Percentiles rank a stretch among this genome's conserved stretches.
phyloP scores from a whole-genome alignment of 768 basidiomycete genomes.

The Tulasnella sp. region DNA sequence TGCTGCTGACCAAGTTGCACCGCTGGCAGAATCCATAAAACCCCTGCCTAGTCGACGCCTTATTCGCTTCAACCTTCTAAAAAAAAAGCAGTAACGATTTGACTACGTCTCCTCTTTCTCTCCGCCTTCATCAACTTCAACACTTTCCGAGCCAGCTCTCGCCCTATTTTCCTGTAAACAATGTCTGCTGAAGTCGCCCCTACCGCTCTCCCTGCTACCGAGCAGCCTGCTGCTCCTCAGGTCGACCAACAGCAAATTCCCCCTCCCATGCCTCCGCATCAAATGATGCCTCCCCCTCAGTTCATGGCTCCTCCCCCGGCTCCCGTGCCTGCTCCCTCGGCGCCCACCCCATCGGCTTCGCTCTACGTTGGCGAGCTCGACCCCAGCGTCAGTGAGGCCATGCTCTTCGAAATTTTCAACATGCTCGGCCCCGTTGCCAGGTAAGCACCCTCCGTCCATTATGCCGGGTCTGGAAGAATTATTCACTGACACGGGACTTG shows the following conservation, averaged over 20 bases:
- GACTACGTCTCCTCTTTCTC: slow-evolving; percentile 29
- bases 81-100: slow-evolving; percentile 78
- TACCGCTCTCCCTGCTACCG: slow-evolving; percentile 32
- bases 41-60: slow-evolving; percentile 8
- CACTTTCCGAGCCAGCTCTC: slow-evolving; percentile 2
- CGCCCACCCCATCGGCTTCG: slow-evolving; percentile 60
- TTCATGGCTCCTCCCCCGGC: slow-evolving; percentile 43
- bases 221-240: slow-evolving; percentile 26
- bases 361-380: slow-evolving; percentile 99
- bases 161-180: background rate
- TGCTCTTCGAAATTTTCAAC: slow-evolving; percentile 99
- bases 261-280: slow-evolving; percentile 16
- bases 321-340: slow-evolving; percentile 32
- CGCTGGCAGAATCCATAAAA: slow-evolving; percentile 9
- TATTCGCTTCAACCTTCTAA: slow-evolving; percentile 57
- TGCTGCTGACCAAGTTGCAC: background rate
- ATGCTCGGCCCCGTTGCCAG: slow-evolving; percentile 99
- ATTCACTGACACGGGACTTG: background rate
- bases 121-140: slow-evolving; percentile 20
- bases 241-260: slow-evolving; percentile 16
- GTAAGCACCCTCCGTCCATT: slow-evolving; percentile 33
- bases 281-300: slow-evolving; percentile 43
- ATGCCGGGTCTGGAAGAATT: background rate
- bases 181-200: slow-evolving; percentile 36
- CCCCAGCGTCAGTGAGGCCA: slow-evolving; percentile 95